Evolutionary conservation across 2,329 filamentous ascomycete genomes (phyloP), one percentile per base, ranked within the genome.

Genomic region (Achaetomium macrosporum): DNA sequence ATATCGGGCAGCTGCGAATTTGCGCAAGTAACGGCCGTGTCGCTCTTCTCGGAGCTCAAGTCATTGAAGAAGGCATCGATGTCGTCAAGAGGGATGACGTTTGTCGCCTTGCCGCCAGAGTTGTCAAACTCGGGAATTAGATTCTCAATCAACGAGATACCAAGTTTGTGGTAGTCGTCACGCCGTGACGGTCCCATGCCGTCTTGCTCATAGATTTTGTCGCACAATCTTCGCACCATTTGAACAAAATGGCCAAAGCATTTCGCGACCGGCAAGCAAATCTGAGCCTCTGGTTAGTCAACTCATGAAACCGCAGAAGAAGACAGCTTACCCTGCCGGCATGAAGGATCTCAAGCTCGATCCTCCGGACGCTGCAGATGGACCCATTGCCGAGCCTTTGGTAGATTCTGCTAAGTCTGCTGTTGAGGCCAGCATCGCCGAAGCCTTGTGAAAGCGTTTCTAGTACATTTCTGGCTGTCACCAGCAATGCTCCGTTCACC

Each of bases 331-430:
- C 77, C 70, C 74, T 78, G 58, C 77, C 78, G 12, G 69, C 71
- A 50, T 75, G 69, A 47, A 81, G 68, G 5, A 80, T 60, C 53
- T 79, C 75, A 16, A 82, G 63, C 62, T 82, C 78, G 1, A 78
- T 64, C 42, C 71, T 71, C 13, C 78, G 71, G 16, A 73, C 66
- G 15, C 72, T 76, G 13, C 58, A 62, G 17, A 75, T 66, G 40
- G 61, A 63, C 9, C 70, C 70, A n/a, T 60, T 63, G 30, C 61
- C 62, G 46, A 75, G 63, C 13, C 65, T 68, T 37, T 67, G 64
- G 20, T 66, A 57, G 5, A 79, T 63, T 3, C 61, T 60, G 31
- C 63, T 55, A 29, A 79, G 61, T 31, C 65, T 65, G 4, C 59
- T 53, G 6, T 61, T 49, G 25, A 78, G 65, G 2, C 55, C 59